These are phyloP conservation scores for Blastobotrys petasosporus DNA, from an alignment of 1,139 yeast species.

Conservation along the genomic window DNA sequence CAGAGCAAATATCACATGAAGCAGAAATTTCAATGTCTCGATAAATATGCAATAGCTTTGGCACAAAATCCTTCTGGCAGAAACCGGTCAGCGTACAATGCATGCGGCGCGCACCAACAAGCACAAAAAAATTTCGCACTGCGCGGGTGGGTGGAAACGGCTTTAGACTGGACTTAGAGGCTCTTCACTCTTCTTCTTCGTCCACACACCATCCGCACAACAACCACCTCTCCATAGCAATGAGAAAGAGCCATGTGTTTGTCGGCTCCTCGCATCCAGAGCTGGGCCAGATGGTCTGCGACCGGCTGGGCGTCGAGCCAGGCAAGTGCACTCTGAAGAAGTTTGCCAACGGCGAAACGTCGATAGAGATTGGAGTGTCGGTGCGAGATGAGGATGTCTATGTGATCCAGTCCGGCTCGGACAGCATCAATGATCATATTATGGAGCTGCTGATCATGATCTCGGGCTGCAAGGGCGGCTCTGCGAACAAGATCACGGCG, in stretches of 20 bases:
- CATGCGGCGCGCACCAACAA: neutral
- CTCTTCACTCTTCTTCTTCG: neutral
- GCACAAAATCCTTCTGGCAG: too few relatives aligned
- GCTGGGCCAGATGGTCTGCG: slow-evolving; percentile 83
- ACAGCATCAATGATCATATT: slow-evolving; percentile 85
- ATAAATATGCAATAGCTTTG: too few relatives aligned
- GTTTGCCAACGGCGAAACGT: slow-evolving; percentile 95
- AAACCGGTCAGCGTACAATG: too few relatives aligned
- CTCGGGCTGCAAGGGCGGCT: slow-evolving; percentile 95
- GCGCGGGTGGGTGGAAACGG: too few relatives aligned
- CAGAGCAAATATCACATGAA: too few relatives aligned
- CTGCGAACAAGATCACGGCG: slow-evolving; percentile 94
- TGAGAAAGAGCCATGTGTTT: slow-evolving; percentile 96
- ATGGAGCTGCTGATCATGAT: slow-evolving; percentile 93
- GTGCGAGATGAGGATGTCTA: slow-evolving; percentile 96
- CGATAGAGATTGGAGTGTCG: slow-evolving; percentile 89
- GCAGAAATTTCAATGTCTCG: too few relatives aligned
- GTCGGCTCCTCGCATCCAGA: slow-evolving; percentile 97
- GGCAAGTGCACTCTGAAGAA: slow-evolving; percentile 88
- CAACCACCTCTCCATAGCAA: slow-evolving; percentile 27
- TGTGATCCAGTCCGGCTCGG: slow-evolving; percentile 89
- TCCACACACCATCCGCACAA: neutral
- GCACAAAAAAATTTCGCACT: neutral
- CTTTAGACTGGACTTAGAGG: neutral
- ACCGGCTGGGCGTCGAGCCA: slow-evolving; percentile 86